Conservation (phyloP, 2,329 filamentous ascomycete species). For the Arthrobotrys conoides region DNA sequence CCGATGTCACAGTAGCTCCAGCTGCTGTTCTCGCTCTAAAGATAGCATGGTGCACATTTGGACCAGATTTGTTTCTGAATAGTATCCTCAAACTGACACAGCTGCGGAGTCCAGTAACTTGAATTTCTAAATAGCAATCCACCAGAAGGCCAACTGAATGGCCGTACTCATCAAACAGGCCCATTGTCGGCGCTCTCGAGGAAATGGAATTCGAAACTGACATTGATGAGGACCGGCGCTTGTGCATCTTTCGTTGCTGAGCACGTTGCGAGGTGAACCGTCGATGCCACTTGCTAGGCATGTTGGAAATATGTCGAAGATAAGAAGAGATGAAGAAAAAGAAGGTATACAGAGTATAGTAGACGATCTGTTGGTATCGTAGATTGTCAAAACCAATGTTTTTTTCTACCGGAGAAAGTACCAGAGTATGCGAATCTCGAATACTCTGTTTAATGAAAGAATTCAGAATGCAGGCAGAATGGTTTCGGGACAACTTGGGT, state of each 20-base stretch:
- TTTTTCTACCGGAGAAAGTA: constrained; percentile 49
- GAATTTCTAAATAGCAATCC: constrained; percentile 50
- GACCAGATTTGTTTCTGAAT: constrained; percentile 49
- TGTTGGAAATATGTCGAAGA: constrained; percentile 51
- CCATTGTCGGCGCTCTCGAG: constrained; percentile 31
- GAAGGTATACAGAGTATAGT: constrained; percentile 7
- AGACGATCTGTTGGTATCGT: constrained; percentile 38
- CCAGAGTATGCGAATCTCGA: constrained; percentile 35
- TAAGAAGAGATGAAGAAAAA: constrained; percentile 28
- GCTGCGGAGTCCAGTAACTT: constrained; percentile 46
- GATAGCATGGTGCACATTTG: constrained; percentile 30
- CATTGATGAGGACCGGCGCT: constrained; percentile 44
- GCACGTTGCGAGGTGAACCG: constrained; percentile 59
- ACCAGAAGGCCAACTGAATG: constrained; percentile 48
- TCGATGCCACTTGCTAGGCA: constrained; percentile 59
- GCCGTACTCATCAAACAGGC: constrained; percentile 59
- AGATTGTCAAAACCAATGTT: constrained; percentile 17
- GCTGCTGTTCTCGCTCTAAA: constrained; percentile 51
- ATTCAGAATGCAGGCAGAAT: constrained; percentile 60
- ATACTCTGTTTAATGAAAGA: constrained; percentile 60
- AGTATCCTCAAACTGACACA: constrained; percentile 50
- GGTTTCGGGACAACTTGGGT: constrained; percentile 47
- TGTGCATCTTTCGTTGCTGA: constrained; percentile 56
- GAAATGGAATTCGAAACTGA: constrained; percentile 31
- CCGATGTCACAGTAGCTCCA: constrained; percentile 41